Evolutionary conservation across 345 rosid genomes (phyloP).

Genomic region (Pistacia vera): DNA sequence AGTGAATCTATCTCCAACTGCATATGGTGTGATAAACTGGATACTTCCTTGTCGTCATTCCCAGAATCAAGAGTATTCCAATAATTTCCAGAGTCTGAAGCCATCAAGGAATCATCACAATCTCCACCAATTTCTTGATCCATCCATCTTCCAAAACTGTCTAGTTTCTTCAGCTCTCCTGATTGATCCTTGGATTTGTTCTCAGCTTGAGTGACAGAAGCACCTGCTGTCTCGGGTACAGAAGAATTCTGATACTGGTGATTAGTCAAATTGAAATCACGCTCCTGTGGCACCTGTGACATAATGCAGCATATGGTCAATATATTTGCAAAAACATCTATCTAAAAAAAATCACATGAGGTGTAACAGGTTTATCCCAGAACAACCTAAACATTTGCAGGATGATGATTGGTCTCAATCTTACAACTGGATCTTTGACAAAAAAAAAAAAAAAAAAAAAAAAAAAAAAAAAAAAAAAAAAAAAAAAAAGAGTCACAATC

Average conservation of each 20-base stretch:
- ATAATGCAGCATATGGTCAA: slow-evolving; percentile 10
- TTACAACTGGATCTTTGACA: not conserved
- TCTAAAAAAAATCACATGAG: not conserved
- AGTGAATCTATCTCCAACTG: slow-evolving; percentile 59
- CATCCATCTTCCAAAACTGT: slow-evolving; percentile 92
- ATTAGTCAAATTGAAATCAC: slow-evolving; percentile 26
- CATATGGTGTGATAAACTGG: slow-evolving; percentile 63
- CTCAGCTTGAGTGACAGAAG: slow-evolving; percentile 40
- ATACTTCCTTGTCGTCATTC: slow-evolving; percentile 72
- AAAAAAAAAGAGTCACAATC: not conserved
- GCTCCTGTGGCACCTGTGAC: slow-evolving; percentile 28
- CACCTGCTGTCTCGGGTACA: slow-evolving; percentile 25
- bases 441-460: not conserved
- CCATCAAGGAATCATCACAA: slow-evolving; percentile 73
- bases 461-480: not conserved
- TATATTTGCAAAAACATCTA: not conserved
- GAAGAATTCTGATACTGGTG: slow-evolving; percentile 25
- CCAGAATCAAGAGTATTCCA: slow-evolving; percentile 68
- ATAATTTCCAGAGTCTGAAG: slow-evolving; percentile 72
- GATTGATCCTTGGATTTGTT: slow-evolving; percentile 40
- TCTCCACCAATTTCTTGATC: slow-evolving; percentile 76
- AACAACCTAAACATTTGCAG: not conserved
- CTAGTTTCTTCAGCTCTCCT: slow-evolving; percentile 71
- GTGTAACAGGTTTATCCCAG: slow-evolving; percentile 1
- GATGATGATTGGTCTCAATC: not conserved